phyloP scores from a whole-genome alignment of 1,139 yeast species.

The Magnusiomyces ingens region DNA sequence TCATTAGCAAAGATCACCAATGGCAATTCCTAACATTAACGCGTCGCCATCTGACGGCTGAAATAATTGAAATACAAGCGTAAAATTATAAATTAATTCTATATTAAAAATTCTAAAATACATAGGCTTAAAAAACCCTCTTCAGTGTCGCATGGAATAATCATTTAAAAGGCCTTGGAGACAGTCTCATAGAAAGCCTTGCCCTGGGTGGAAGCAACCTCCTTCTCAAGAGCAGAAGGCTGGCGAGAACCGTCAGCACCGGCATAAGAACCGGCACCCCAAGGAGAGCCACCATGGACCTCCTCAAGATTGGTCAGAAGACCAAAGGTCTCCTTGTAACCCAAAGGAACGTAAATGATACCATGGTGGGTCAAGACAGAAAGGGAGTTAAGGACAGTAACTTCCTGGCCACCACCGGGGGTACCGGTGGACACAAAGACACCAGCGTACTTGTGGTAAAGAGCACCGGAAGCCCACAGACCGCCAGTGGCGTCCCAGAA shows the following conservation, averaged over 20 bases:
- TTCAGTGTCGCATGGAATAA: no score
- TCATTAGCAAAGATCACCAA: no score
- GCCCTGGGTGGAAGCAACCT: conserved; percentile 57
- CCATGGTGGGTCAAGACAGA: conserved; percentile 70
- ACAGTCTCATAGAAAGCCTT: conserved; percentile 45
- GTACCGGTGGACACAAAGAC: conserved; percentile 67
- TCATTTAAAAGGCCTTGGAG: conserved; percentile 7
- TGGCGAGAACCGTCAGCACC: conserved; percentile 68
- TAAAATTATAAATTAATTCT: no score
- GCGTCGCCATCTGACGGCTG: no score
- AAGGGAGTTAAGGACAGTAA: conserved; percentile 52
- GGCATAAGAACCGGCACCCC: conserved; percentile 78
- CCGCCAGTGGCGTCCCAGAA: conserved; percentile 76
- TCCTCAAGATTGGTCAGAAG: conserved; percentile 52
- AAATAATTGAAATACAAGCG: no score
- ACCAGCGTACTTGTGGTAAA: conserved; percentile 66
- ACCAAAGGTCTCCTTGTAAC: conserved; percentile 54
- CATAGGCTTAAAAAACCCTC: no score
- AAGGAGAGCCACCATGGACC: conserved; percentile 70
- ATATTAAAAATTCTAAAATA: no score
- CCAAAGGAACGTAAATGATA: conserved; percentile 58
- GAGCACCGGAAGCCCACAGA: conserved; percentile 64
- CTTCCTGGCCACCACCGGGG: conserved; percentile 74
- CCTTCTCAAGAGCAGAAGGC: conserved; percentile 55
- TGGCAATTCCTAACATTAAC: no score